These are phyloP conservation scores for Lentinula novae-zelandiae DNA, from an alignment of 1,284 basidiomycete genomes.

Conservation along the genomic window DNA sequence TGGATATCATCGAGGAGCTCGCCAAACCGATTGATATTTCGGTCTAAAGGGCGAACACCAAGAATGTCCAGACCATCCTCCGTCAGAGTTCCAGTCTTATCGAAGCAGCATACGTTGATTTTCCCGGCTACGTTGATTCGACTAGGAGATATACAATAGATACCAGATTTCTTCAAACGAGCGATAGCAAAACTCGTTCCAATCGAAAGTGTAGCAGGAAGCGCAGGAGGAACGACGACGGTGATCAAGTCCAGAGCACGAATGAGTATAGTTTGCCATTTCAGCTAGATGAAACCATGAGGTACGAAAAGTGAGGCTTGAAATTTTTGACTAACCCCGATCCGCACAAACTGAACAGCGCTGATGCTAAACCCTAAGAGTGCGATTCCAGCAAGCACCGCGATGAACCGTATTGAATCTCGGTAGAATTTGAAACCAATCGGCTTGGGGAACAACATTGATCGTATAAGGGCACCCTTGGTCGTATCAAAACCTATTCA, in stretches of 20 bases:
- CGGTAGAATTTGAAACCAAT: constrained; percentile 98
- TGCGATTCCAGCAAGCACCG: constrained; percentile 87
- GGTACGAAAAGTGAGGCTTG: background rate
- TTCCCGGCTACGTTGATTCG: constrained; percentile 96
- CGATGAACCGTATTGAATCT: constrained; percentile 96
- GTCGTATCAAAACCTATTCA: constrained; percentile 90
- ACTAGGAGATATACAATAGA: constrained; percentile 97
- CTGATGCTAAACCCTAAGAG: constrained; percentile 85
- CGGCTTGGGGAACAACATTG: constrained; percentile 98
- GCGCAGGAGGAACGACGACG: constrained; percentile 95
- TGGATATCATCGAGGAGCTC: constrained; percentile 87
- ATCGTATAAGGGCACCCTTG: constrained; percentile 93
- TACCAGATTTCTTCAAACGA: constrained; percentile 83
- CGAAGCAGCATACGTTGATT: constrained; percentile 97
- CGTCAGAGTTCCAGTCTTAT: constrained; percentile 98
- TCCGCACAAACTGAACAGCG: constrained; percentile 87
- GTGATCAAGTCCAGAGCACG: constrained; percentile 98
- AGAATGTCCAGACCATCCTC: constrained; percentile 98
- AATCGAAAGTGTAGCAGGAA: constrained; percentile 96
- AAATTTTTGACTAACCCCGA: constrained; percentile 60
- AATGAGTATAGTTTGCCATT: constrained; percentile 88
- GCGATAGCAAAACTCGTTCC: constrained; percentile 95
- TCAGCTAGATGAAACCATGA: constrained; percentile 47
- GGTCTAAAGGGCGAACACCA: constrained; percentile 82
- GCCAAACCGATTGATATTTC: constrained; percentile 75